Base-by-base conservation (phyloP, 306 rosid genomes). In the Clitoria ternatea region DNA sequence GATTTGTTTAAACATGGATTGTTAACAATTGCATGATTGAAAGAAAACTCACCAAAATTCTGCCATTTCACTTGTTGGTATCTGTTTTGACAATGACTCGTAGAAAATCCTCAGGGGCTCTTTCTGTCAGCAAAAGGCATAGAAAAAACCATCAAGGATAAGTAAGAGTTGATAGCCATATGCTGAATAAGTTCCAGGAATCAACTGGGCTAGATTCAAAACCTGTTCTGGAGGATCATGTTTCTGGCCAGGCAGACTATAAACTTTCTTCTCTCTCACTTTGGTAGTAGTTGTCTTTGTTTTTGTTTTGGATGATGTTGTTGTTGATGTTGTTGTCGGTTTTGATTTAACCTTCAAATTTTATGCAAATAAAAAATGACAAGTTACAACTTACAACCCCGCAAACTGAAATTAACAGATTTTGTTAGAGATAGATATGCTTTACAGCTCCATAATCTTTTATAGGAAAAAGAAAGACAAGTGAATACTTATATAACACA, bases 181-280 rank as follows among this genome's bases (percentile, higher is more conserved):
- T 39, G 72, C 1, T 33, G 13, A 14, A 18, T 26, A 35, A 76
- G 57, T 14, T 78, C 17, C 6, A 81, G 10, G 15, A 75, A 76
- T 45, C 26, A 37, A 79, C 4, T n/a, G 37, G 17, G 61, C 52
- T 23, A 74, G 59, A 56, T 68, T 36, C 37, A 48, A 43, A 72
- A 93, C 98, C 98, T 88, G 94, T 81, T 90, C 96, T 19, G 98
- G 98, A 74, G 92, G 89, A 76, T 93, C 98, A 75, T 24, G 89
- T 80, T 83, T 90, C 89, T 93, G 98, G 75, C 98, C 98, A 40
- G 96, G 74, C 76, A 93, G 66, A 81, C 77, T 87, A 64, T 75
- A 93, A 3, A 88, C 90, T 74, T 93, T 93, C 89, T 83, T 92
- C 85, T 84, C 90, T 72, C 83, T 88, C 80, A 81, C 90, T 77